phyloP scores from a whole-genome alignment of 306 rosid genomes.

The Bauhinia variegata region DNA sequence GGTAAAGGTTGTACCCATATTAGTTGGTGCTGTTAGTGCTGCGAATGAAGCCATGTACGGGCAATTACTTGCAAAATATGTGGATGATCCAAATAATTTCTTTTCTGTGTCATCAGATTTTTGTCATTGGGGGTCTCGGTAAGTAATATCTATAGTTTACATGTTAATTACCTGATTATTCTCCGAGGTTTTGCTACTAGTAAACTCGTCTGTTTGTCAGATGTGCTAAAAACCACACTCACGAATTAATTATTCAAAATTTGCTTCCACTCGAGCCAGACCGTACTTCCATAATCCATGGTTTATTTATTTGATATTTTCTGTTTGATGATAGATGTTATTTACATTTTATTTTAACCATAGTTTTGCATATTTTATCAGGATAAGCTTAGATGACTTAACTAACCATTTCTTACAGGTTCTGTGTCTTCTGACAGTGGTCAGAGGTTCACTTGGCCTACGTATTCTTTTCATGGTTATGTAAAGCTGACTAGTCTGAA shows the following conservation, averaged over 20 bases:
- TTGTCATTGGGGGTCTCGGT: constrained; percentile 99
- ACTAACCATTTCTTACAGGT: not conserved
- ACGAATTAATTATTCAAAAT: not conserved
- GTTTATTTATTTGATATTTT: not conserved
- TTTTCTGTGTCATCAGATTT: constrained; percentile 90
- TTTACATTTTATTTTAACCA: constrained; percentile 1
- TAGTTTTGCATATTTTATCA: not conserved
- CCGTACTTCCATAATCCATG: not conserved
- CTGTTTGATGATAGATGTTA: constrained; percentile 13
- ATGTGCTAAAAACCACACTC: constrained; percentile 11
- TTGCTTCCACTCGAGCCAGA: no score
- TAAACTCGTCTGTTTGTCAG: not conserved
- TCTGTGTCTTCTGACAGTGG: not conserved
- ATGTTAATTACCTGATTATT: constrained; percentile 19
- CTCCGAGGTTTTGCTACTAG: not conserved
- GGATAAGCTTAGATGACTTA: constrained; percentile 14
- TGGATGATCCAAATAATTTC: constrained; percentile 78
- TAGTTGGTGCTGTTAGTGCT: constrained; percentile 82
- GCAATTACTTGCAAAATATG: constrained; percentile 76
- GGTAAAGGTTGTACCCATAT: constrained; percentile 88
- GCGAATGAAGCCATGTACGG: constrained; percentile 86
- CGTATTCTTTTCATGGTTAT: constrained; percentile 4
- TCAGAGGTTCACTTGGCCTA: not conserved
- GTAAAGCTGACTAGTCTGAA: constrained; percentile 14
- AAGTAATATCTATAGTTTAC: constrained; percentile 27